Conservation (phyloP, 192 early-diverging fungal species). For the Rhizoclosmatium globosum region DNA sequence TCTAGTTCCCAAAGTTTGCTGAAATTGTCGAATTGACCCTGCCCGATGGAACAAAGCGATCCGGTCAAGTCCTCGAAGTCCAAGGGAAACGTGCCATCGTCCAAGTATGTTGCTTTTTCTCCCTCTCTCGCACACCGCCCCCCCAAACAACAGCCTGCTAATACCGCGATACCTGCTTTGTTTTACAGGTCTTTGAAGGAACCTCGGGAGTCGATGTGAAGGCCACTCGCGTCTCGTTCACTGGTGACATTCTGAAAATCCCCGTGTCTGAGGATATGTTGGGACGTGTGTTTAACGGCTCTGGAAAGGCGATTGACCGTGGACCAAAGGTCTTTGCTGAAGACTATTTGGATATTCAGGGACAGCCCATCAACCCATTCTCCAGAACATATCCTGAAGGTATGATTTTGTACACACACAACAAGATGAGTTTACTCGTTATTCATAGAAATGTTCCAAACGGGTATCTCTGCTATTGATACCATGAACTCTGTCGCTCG, state of each 20-base stretch:
- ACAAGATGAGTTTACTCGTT: neutral
- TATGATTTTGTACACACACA: neutral
- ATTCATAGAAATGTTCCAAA: conserved; percentile 95
- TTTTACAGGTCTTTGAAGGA: conserved; percentile 90
- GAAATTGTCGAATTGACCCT: conserved; percentile 98
- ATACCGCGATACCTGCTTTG: neutral
- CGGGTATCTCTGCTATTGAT: conserved; percentile 98
- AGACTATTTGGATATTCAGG: conserved; percentile 97
- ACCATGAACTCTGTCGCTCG: conserved; percentile 99
- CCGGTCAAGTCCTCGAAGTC: conserved; percentile 97
- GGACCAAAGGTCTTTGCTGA: conserved; percentile 99
- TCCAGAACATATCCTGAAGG: conserved; percentile 96
- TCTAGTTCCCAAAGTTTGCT: conserved; percentile 92
- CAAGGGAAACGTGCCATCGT: conserved; percentile 95
- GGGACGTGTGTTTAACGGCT: conserved; percentile 99
- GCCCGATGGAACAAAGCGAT: conserved; percentile 93
- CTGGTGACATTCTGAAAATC: conserved; percentile 94
- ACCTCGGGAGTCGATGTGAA: conserved; percentile 97
- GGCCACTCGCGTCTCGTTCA: conserved; percentile 93
- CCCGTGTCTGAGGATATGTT: conserved; percentile 99
- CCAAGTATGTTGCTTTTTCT: conserved; percentile 65
- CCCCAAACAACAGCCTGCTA: neutral
- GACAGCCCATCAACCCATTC: conserved; percentile 99
- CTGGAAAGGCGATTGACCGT: conserved; percentile 97
- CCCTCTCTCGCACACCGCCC: neutral